Percentiles rank a stretch among this genome's conserved stretches.
These are phyloP conservation scores for Avena insularis DNA, from an alignment of 176 grass and related monocot genomes.

Conservation along the genomic window DNA sequence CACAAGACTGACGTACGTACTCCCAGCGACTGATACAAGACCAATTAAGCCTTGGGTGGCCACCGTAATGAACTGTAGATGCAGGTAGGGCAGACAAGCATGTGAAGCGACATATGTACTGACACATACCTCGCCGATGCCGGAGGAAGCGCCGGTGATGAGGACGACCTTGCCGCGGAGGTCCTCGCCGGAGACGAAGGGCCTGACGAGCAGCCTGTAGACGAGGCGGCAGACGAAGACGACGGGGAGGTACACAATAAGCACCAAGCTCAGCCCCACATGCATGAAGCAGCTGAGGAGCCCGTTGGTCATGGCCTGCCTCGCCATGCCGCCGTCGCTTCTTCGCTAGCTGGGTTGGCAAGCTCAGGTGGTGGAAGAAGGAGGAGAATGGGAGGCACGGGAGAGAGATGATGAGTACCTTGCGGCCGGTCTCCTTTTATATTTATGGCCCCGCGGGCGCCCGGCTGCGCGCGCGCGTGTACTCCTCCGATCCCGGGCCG, in stretches of 20 bases:
- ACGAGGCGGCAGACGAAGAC: conserved; percentile 55
- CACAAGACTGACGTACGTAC: no score
- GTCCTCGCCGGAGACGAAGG: conserved; percentile 62
- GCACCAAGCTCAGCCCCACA: conserved; percentile 51
- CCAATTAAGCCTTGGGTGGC: no score
- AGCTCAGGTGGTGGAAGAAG: background rate
- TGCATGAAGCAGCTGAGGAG: conserved; percentile 63
- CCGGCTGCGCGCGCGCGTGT: background rate
- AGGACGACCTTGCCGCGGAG: conserved; percentile 79
- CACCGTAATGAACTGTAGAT: background rate
- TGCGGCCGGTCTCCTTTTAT: conserved; percentile 12
- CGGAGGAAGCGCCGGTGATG: conserved; percentile 91
- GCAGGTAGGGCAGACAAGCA: background rate
- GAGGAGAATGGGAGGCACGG: background rate
- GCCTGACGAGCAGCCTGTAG: conserved; percentile 45
- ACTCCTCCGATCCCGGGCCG: background rate
- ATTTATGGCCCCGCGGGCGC: background rate
- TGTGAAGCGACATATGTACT: no score
- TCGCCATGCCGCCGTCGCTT: conserved; percentile 28
- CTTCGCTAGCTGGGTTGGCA: background rate
- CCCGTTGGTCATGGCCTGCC: conserved; percentile 44
- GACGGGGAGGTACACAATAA: conserved; percentile 70
- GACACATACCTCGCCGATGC: conserved; percentile 79
- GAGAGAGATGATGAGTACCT: background rate
- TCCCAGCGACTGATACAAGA: no score